phyloP scores from a whole-genome alignment of 1,284 basidiomycete genomes.

The Boletus semigastroideus region DNA sequence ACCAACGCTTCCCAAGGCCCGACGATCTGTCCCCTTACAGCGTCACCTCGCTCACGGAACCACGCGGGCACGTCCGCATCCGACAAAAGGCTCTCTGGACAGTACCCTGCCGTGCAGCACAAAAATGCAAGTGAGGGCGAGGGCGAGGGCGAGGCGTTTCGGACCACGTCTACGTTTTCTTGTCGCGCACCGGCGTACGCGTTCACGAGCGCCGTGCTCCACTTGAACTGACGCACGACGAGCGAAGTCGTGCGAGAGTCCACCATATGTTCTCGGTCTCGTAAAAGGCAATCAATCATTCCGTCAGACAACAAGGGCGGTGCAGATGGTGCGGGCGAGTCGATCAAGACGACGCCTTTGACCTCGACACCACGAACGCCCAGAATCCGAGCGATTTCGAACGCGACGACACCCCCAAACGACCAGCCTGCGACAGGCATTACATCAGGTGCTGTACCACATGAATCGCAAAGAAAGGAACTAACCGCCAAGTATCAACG shows the following conservation, averaged over 20 bases:
- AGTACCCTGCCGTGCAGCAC: slow-evolving; percentile 44
- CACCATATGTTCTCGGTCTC: slow-evolving; percentile 13
- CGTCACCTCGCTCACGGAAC: slow-evolving; percentile 47
- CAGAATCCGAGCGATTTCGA: slow-evolving; percentile 61
- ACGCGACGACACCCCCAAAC: slow-evolving; percentile 71
- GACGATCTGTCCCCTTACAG: slow-evolving; percentile 32
- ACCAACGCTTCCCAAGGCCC: slow-evolving; percentile 51
- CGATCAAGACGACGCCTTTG: slow-evolving; percentile 62
- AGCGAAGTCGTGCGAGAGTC: slow-evolving; percentile 11
- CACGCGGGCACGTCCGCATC: slow-evolving; percentile 43
- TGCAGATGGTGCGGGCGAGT: slow-evolving; percentile 56
- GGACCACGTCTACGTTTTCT: background rate
- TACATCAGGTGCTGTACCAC: background rate
- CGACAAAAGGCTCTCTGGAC: slow-evolving; percentile 17
- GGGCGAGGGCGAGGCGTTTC: no score
- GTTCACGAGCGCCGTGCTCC: slow-evolving; percentile 42
- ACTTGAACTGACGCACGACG: slow-evolving; percentile 41
- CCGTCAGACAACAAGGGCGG: slow-evolving; percentile 48
- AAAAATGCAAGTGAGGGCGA: slow-evolving; percentile 42
- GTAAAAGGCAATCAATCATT: slow-evolving; percentile 40
- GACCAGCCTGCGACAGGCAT: slow-evolving; percentile 58
- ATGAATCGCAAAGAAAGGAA: slow-evolving; percentile 5
- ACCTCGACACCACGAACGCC: slow-evolving; percentile 38
- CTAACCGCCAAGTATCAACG: slow-evolving; percentile 60
- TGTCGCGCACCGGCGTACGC: slow-evolving; percentile 34